Conservation (phyloP, 2,329 filamentous ascomycete species). For the Diaporthe longicolla region DNA sequence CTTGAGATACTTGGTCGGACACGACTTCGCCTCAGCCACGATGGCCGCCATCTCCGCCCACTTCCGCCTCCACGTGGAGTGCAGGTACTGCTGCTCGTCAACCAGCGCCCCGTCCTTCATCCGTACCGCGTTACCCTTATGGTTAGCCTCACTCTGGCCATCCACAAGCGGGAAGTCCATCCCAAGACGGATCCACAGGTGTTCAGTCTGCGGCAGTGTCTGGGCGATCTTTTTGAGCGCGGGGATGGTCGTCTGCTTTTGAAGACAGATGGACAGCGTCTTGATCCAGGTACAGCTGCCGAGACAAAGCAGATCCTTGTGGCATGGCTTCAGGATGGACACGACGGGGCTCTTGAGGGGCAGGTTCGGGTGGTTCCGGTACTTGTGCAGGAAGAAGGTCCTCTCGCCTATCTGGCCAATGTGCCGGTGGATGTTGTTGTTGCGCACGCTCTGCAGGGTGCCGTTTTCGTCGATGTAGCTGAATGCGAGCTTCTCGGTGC, state of each 20-base stretch:
- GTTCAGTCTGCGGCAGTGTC: not conserved
- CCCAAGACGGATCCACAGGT: slow-evolving; percentile 34
- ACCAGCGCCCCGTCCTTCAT: slow-evolving; percentile 19
- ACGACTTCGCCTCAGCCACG: slow-evolving; percentile 9
- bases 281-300: slow-evolving; percentile 23
- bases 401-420: not conserved
- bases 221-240: not conserved
- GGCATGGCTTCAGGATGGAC: slow-evolving; percentile 23
- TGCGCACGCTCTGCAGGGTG: not conserved
- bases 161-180: slow-evolving; percentile 36
- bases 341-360: slow-evolving; percentile 31
- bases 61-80: slow-evolving; percentile 17
- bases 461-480: slow-evolving; percentile 31
- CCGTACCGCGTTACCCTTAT: slow-evolving; percentile 30
- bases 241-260: slow-evolving; percentile 1
- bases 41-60: slow-evolving; percentile 32
- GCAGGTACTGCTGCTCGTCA: slow-evolving; percentile 33
- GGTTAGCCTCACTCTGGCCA: slow-evolving; percentile 7
- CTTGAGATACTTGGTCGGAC: slow-evolving; percentile 35
- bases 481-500: slow-evolving; percentile 35
- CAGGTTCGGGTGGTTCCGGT: not conserved
- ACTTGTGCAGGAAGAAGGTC: slow-evolving; percentile 31
- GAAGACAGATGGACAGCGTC: slow-evolving; percentile 26
- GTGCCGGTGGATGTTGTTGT: slow-evolving; percentile 6
- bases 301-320: slow-evolving; percentile 9